Base-by-base conservation (phyloP, 1,284 basidiomycete species). In the Fomitopsis pinicola region DNA sequence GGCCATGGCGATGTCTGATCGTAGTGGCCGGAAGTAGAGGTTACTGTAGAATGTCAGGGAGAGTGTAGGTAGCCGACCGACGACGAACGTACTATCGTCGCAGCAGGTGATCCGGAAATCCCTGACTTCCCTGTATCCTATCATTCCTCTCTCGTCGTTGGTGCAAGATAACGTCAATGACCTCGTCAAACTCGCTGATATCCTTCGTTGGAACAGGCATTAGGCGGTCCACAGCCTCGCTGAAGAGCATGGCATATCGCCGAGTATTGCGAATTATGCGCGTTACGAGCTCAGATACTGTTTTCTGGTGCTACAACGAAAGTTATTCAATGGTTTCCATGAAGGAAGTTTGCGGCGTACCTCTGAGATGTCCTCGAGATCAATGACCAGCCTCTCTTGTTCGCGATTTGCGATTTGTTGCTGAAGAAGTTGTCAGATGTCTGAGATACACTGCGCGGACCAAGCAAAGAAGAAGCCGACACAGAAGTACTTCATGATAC, bases 381-480 rank as follows among this genome's bases (percentile, higher is more conserved):
- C 91, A 66, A 96, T 85, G 48, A 87, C 78, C 17, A 96, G 79
- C 82, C 89, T 89, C 66, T 93, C 86, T 72, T 95, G 92, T 63
- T 97, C 91, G 52, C 97, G 86, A 75, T 99, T 97, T 57, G 96
- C 93, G 63, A 99, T 91, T 58, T 83, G 83, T 90, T 96, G 92
- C 92, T 95, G 62, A 19, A 67, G 64, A 64, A 65, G 60, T 56
- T 26, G 36, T 67, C 71, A 64, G 62, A 50, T 28, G 44, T 1
- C n/a, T 17, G 33, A 30, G 17, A 2, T 22, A 22, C 14, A 8
- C 38, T 40, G 2, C 3, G 38, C 6, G 2, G 38, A 6, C 38
- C 3, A 15, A 40, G 14, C 38, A 40, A 40, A 40, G 38, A 38
- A 12, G 8, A 40, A 15, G 2, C 9, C 38, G 38, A 6, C 14